Evolutionary conservation across 441 rosid species (phyloP).

Genomic region (Arabidopsis lyrata): DNA sequence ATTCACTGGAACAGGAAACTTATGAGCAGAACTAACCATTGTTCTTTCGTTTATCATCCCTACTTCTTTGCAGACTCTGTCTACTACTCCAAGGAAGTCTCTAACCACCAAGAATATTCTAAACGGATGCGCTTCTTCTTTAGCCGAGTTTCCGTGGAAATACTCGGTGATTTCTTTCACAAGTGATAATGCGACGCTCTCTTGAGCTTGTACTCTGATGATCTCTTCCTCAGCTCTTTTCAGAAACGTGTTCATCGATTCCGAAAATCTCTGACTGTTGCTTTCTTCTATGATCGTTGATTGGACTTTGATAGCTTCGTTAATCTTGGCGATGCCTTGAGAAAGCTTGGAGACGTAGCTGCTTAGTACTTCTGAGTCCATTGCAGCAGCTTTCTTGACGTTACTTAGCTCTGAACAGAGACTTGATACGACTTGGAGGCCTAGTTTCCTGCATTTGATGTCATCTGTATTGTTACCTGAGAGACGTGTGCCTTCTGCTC

Average conservation of each 20-base stretch:
- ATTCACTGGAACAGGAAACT: slow-evolving; percentile 79
- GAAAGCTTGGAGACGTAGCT: slow-evolving; percentile 83
- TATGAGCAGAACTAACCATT: slow-evolving; percentile 78
- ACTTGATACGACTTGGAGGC: slow-evolving; percentile 88
- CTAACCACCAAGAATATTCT: slow-evolving; percentile 96
- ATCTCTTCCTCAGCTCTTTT: slow-evolving; percentile 81
- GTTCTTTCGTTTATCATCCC: slow-evolving; percentile 84
- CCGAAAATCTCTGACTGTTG: slow-evolving; percentile 57
- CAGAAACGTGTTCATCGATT: slow-evolving; percentile 74
- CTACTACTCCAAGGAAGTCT: slow-evolving; percentile 81
- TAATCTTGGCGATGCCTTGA: slow-evolving; percentile 66
- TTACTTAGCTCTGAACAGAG: slow-evolving; percentile 72
- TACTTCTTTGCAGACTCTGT: slow-evolving; percentile 94
- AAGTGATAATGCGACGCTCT: slow-evolving; percentile 79
- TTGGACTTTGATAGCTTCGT: slow-evolving; percentile 56
- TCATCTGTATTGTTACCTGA: slow-evolving; percentile 63
- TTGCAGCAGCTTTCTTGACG: slow-evolving; percentile 92
- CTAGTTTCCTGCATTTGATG: slow-evolving; percentile 77
- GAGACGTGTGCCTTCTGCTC: slow-evolving; percentile 82
- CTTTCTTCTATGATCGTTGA: slow-evolving; percentile 50
- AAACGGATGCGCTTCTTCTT: slow-evolving; percentile 97
- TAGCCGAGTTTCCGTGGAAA: slow-evolving; percentile 94
- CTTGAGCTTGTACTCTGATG: slow-evolving; percentile 82
- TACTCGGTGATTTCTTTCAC: slow-evolving; percentile 96
- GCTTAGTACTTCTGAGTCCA: slow-evolving; percentile 88